phyloP scores from a whole-genome alignment of 768 basidiomycete genomes.

The Russula sp. region DNA sequence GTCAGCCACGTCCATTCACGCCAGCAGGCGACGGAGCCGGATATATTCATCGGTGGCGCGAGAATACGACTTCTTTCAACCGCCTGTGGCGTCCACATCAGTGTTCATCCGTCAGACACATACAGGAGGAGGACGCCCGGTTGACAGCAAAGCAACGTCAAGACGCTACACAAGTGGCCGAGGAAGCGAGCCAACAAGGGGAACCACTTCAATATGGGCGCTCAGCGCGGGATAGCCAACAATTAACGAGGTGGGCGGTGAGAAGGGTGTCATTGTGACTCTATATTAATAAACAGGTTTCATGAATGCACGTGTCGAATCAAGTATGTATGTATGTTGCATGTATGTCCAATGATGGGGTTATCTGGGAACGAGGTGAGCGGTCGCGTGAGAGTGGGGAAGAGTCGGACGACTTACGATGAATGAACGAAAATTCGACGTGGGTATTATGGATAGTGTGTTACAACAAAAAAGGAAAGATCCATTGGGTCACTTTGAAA shows the following conservation, averaged over 20 bases:
- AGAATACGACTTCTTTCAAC: background rate
- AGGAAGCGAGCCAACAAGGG: background rate
- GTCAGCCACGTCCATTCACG: background rate
- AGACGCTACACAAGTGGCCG: constrained; percentile 1
- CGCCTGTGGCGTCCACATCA: constrained; percentile 8
- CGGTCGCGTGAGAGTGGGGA: background rate
- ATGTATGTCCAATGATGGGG: constrained; percentile 11
- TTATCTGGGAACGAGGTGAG: constrained; percentile 9
- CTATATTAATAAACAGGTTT: constrained; percentile 21
- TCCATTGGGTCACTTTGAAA: constrained; percentile 4
- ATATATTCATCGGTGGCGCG: background rate
- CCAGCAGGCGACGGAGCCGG: constrained; percentile 12
- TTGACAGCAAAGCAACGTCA: background rate
- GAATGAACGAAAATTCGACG: constrained; percentile 4
- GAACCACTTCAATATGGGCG: background rate
- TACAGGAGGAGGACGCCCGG: background rate
- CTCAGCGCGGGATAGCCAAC: background rate
- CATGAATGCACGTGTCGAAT: constrained; percentile 17
- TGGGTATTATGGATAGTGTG: constrained; percentile 1
- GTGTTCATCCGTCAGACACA: background rate
- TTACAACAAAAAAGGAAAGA: background rate
- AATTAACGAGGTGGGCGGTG: background rate
- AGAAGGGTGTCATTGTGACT: constrained; percentile 11
- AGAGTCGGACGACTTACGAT: constrained; percentile 11
- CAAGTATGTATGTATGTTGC: constrained; percentile 17